phyloP scores from a whole-genome alignment of 352 stramenopile genomes.

The Phytophthora ramorum region DNA sequence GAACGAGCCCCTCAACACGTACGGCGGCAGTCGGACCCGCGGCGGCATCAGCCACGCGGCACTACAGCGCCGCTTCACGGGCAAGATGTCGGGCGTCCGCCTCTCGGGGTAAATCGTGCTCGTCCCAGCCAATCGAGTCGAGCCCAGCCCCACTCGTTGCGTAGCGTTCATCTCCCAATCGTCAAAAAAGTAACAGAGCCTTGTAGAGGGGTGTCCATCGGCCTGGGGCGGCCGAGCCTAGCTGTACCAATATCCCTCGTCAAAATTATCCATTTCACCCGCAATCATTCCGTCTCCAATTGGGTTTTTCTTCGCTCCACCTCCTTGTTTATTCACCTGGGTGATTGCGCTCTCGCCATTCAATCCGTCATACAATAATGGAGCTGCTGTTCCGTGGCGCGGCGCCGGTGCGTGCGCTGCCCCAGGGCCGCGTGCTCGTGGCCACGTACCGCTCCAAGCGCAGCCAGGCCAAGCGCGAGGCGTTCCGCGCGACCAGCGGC shows the following conservation, averaged over 20 bases:
- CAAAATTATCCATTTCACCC: neutral
- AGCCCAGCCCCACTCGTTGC: conserved; percentile 32
- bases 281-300: neutral
- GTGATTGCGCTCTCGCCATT: conserved; percentile 23
- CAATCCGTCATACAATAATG: conserved; percentile 34
- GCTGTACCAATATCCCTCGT: conserved; percentile 33
- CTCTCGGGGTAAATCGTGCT: conserved; percentile 47
- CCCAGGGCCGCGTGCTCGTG: conserved; percentile 36
- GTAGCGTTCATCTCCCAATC: conserved; percentile 6
- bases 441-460: conserved; percentile 65
- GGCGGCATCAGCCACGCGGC: conserved; percentile 78
- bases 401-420: conserved; percentile 16
- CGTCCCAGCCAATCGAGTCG: conserved; percentile 15
- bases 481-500: conserved; percentile 7
- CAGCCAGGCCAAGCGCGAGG: conserved; percentile 48
- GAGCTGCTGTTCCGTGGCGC: conserved; percentile 47
- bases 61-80: conserved; percentile 80
- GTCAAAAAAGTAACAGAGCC: conserved; percentile 22
- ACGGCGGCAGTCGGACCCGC: conserved; percentile 62
- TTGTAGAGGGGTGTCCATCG: conserved; percentile 28
- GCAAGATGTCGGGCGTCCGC: conserved; percentile 81
- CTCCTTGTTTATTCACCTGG: neutral
- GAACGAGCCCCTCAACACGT: conserved; percentile 72
- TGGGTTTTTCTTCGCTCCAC: too few relatives aligned
- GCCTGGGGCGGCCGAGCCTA: conserved; percentile 30